Conservation (phyloP, 345 rosid species). For the Leavenworthia alabamica region DNA sequence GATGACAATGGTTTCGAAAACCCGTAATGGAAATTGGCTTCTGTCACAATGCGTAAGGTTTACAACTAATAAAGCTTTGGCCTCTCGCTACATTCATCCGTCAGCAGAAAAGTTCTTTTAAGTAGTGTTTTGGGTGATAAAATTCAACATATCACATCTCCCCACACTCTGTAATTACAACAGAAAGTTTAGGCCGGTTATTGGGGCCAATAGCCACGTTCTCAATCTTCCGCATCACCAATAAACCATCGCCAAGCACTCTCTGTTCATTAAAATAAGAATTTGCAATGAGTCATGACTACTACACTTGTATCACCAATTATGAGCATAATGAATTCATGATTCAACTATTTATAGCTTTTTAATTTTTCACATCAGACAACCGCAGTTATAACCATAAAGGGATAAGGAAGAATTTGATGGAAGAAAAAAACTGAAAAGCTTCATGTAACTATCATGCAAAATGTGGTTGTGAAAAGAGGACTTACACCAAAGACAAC, state of each 20-base stretch:
- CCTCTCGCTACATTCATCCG: constrained; percentile 6
- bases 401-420: not conserved
- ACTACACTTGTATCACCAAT: not conserved
- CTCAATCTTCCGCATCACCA: constrained; percentile 84
- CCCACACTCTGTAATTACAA: constrained; percentile 77
- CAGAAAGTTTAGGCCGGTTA: constrained; percentile 81
- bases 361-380: not conserved
- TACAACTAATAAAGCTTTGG: constrained; percentile 4
- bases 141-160: constrained; percentile 55
- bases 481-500: constrained; percentile 92
- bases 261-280: constrained; percentile 40
- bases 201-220: constrained; percentile 92
- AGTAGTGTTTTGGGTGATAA: not conserved
- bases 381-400: not conserved
- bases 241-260: constrained; percentile 86
- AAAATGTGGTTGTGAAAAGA: not conserved
- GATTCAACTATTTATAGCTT: not conserved
- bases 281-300: not conserved
- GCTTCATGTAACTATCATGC: not conserved
- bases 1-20: not conserved
- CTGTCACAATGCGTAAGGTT: not conserved
- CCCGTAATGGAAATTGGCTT: not conserved
- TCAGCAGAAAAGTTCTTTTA: not conserved
- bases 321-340: not conserved
- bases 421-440: not conserved